These are phyloP conservation scores for Botrytis elliptica DNA, from an alignment of 2,329 filamentous ascomycete genomes.

Conservation along the genomic window DNA sequence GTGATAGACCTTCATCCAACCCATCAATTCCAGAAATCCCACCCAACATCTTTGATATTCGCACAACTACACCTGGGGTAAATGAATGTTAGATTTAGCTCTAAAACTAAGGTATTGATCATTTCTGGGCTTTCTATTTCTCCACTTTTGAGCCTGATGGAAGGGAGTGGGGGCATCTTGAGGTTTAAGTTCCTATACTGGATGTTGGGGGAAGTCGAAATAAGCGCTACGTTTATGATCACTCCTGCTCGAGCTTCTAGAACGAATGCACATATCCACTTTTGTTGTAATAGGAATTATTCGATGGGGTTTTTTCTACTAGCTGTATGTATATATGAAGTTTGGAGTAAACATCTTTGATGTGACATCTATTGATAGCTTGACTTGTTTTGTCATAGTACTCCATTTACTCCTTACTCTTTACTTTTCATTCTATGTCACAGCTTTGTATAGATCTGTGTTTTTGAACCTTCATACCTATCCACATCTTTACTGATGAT, in stretches of 20 bases:
- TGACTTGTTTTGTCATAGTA: background rate
- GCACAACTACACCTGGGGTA: background rate
- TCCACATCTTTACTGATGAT: background rate
- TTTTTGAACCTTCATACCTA: background rate
- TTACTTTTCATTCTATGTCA: background rate
- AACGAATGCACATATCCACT: background rate
- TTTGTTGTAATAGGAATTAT: background rate
- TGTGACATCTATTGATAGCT: background rate
- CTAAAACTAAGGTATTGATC: background rate
- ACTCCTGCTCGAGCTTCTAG: background rate
- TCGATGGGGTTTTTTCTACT: background rate
- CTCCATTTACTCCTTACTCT: background rate
- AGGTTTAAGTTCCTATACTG: background rate
- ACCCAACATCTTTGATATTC: background rate
- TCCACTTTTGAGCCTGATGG: background rate
- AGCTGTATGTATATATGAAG: background rate
- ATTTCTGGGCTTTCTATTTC: background rate
- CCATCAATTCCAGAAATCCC: background rate
- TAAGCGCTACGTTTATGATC: background rate
- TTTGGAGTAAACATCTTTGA: background rate
- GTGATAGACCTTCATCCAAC: background rate
- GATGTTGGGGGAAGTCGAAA: background rate
- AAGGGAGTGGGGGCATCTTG: background rate
- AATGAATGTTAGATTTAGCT: background rate
- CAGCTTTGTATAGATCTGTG: background rate